phyloP scores from a whole-genome alignment of 1,284 basidiomycete species.

The Sporisorium sorghi region DNA sequence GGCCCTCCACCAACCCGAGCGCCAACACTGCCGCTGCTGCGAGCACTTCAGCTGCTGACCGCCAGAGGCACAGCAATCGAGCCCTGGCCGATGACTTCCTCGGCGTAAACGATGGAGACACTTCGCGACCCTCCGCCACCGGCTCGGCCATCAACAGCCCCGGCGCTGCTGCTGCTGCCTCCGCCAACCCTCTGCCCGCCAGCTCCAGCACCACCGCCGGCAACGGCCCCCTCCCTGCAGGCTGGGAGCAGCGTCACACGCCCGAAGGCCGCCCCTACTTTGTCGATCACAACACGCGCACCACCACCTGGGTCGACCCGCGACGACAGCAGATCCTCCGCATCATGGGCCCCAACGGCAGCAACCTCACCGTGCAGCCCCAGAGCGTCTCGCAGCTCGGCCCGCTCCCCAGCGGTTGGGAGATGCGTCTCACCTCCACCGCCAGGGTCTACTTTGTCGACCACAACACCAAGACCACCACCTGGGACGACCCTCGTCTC shows the following conservation, averaged over 20 bases:
- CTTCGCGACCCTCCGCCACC: constrained; percentile 38
- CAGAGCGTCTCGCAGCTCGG: constrained; percentile 90
- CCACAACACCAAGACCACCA: constrained; percentile 92
- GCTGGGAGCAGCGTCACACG: constrained; percentile 98
- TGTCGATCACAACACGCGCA: constrained; percentile 89
- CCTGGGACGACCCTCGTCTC: constrained; percentile 92
- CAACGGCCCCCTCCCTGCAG: constrained; percentile 84
- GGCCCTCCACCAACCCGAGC: constrained; percentile 64
- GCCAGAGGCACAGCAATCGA: constrained; percentile 64
- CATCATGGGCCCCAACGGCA: constrained; percentile 85
- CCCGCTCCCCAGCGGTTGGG: constrained; percentile 94
- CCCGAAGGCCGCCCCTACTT: constrained; percentile 98
- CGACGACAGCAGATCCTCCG: constrained; percentile 85
- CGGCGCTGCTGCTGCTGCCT: constrained; percentile 32
- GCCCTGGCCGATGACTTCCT: constrained; percentile 68
- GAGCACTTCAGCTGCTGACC: constrained; percentile 61
- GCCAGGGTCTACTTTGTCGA: constrained; percentile 96
- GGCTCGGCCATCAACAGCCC: constrained; percentile 39
- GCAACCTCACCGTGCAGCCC: constrained; percentile 81
- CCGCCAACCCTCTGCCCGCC: constrained; percentile 47
- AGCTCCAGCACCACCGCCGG: constrained; percentile 77
- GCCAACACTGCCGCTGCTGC: constrained; percentile 60
- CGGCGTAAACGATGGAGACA: constrained; percentile 62
- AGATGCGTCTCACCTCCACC: constrained; percentile 93
- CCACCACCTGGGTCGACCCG: constrained; percentile 98